These are phyloP conservation scores for Alliaria petiolata DNA, from an alignment of 345 rosid genomes.

Conservation along the genomic window DNA sequence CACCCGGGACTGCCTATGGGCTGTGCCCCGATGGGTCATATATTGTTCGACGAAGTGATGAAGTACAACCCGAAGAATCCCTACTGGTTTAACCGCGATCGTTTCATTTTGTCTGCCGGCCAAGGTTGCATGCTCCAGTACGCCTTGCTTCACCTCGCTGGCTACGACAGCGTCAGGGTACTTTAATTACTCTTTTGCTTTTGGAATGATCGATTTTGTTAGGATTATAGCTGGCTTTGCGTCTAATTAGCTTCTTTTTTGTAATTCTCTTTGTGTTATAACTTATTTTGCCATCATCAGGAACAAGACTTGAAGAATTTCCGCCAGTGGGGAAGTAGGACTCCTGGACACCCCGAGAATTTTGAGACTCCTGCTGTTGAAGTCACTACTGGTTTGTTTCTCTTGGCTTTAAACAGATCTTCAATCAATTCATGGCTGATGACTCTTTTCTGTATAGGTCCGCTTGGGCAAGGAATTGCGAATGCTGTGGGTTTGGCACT, in stretches of 20 bases:
- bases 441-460: constrained; percentile 35
- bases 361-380: constrained; percentile 88
- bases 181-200: no score
- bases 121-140: constrained; percentile 96
- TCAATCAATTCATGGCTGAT: no score
- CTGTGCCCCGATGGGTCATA: constrained; percentile 90
- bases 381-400: constrained; percentile 71
- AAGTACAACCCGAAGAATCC: constrained; percentile 93
- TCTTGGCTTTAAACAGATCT: not conserved
- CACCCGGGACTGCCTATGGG: constrained; percentile 99
- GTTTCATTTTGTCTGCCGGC: constrained; percentile 93
- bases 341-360: constrained; percentile 91
- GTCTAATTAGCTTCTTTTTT: no score
- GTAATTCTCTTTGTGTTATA: no score
- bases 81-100: constrained; percentile 96
- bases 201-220: no score
- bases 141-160: constrained; percentile 94
- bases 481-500: constrained; percentile 96
- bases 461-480: constrained; percentile 89
- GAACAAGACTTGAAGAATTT: constrained; percentile 71
- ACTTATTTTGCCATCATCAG: no score
- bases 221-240: no score
- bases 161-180: constrained; percentile 86
- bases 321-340: constrained; percentile 85
- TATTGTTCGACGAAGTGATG: constrained; percentile 87